These are phyloP conservation scores for Tricholoma saponaceum DNA, from an alignment of 768 basidiomycete genomes.

Conservation along the genomic window DNA sequence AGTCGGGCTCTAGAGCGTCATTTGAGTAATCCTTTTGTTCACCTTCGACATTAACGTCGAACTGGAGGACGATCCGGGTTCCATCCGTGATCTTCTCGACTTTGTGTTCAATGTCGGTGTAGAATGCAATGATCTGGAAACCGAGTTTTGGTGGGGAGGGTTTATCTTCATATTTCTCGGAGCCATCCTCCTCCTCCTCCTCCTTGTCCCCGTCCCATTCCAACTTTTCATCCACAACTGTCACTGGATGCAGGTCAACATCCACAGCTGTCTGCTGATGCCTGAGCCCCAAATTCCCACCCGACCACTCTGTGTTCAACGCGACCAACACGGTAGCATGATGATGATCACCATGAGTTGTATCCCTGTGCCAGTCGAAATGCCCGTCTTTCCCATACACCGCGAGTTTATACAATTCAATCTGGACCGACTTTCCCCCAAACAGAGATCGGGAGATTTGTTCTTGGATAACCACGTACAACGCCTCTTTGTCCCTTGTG, in stretches of 20 bases:
- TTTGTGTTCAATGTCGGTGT: constrained; percentile 17
- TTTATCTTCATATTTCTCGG: background rate
- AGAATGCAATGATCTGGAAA: constrained; percentile 11
- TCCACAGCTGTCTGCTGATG: constrained; percentile 7
- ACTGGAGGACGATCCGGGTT: constrained; percentile 15
- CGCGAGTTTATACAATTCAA: constrained; percentile 15
- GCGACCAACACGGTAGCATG: constrained; percentile 15
- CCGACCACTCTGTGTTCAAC: constrained; percentile 14
- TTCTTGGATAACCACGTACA: background rate
- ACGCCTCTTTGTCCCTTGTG: background rate
- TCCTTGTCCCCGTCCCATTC: too few relatives aligned
- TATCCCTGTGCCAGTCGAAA: constrained; percentile 18
- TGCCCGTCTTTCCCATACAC: constrained; percentile 15
- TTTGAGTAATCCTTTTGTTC: background rate
- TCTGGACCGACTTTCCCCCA: background rate
- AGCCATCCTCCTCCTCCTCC: background rate
- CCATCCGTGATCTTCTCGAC: constrained; percentile 14
- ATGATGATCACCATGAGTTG: constrained; percentile 16
- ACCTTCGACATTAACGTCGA: constrained; percentile 4
- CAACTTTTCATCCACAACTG: too few relatives aligned
- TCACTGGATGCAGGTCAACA: constrained; percentile 3
- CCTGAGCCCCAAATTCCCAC: constrained; percentile 12
- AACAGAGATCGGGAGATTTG: background rate
- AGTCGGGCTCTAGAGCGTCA: too few relatives aligned
- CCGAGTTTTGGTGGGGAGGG: background rate